Evolutionary conservation across 2,329 filamentous ascomycete genomes (phyloP).

Genomic region (Apiospora rasikravindrae): DNA sequence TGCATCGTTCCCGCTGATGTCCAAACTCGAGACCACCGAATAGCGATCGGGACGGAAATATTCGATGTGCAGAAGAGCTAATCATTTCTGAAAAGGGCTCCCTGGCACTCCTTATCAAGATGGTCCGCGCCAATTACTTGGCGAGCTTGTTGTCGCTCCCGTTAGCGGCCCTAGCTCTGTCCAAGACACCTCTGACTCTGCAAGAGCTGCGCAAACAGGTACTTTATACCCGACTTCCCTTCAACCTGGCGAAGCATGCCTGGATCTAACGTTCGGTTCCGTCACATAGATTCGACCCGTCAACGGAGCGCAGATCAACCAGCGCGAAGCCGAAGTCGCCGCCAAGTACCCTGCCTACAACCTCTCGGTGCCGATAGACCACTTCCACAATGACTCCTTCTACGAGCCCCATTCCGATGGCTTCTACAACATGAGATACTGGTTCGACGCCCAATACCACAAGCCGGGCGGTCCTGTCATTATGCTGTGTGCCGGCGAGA

Average conservation of each 20-base stretch:
- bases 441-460: constrained; percentile 81
- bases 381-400: constrained; percentile 79
- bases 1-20: not conserved
- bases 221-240: not conserved
- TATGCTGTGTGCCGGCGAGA: constrained; percentile 76
- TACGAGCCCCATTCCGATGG: constrained; percentile 79
- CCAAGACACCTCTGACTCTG: constrained; percentile 16
- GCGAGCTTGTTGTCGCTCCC: constrained; percentile 21
- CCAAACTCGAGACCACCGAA: not conserved
- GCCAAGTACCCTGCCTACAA: constrained; percentile 45
- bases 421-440: constrained; percentile 77
- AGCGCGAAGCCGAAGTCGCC: constrained; percentile 27
- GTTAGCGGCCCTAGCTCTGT: constrained; percentile 14
- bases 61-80: not conserved
- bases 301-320: constrained; percentile 17
- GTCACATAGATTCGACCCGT: not conserved
- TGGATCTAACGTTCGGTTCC: not conserved
- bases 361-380: constrained; percentile 67
- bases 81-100: not conserved
- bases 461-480: constrained; percentile 80
- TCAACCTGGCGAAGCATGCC: not conserved
- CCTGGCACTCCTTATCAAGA: not conserved
- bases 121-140: constrained; percentile 18
- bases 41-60: no score
- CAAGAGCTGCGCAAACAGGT: constrained; percentile 20